A percentile compares a stretch with the other conserved stretches of the same genome.
These are phyloP conservation scores for Tuber microsphaerosporum DNA, from an alignment of 495 filamentous ascomycete genomes.

Conservation along the genomic window DNA sequence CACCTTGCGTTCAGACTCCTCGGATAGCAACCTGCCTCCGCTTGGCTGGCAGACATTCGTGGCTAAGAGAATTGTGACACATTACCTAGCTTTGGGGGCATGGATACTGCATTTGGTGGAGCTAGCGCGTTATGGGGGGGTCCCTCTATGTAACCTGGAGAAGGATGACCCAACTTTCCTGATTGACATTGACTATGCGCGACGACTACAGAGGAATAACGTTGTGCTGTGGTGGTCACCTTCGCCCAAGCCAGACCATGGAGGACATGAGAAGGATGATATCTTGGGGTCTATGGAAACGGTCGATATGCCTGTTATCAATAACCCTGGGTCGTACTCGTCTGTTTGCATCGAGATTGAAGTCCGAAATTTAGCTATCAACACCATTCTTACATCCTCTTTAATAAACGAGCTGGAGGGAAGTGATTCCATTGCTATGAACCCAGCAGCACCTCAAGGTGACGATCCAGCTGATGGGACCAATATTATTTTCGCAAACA, in stretches of 20 bases:
- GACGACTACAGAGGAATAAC: conserved; percentile 81
- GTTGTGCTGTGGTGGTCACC: conserved; percentile 98
- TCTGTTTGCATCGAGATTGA: conserved; percentile 96
- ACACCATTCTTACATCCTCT: conserved; percentile 92
- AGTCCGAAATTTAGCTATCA: conserved; percentile 90
- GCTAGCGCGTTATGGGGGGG: conserved; percentile 82
- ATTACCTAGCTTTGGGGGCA: conserved; percentile 80
- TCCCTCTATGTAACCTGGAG: conserved; percentile 92
- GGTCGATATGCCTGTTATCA: conserved; percentile 90
- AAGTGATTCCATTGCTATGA: conserved; percentile 68
- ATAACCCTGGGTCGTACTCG: conserved; percentile 84
- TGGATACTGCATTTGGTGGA: conserved; percentile 86
- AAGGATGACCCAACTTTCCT: conserved; percentile 86
- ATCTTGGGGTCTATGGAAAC: conserved; percentile 72
- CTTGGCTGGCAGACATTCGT: conserved; percentile 91
- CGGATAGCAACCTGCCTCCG: conserved; percentile 79
- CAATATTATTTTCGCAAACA: conserved; percentile 72
- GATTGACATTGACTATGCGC: conserved; percentile 91
- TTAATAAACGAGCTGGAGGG: conserved; percentile 97
- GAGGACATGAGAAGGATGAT: conserved; percentile 91
- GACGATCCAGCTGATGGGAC: conserved; percentile 53
- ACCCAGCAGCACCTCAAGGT: conserved; percentile 62
- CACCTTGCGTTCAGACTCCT: conserved; percentile 67
- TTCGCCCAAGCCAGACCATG: conserved; percentile 81
- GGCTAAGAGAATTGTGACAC: conserved; percentile 73